Evolutionary conservation across 2,329 filamentous ascomycete species (phyloP), one percentile per base, ranked within the genome.

Genomic region (Stagonosporopsis cucurbitacearum): DNA sequence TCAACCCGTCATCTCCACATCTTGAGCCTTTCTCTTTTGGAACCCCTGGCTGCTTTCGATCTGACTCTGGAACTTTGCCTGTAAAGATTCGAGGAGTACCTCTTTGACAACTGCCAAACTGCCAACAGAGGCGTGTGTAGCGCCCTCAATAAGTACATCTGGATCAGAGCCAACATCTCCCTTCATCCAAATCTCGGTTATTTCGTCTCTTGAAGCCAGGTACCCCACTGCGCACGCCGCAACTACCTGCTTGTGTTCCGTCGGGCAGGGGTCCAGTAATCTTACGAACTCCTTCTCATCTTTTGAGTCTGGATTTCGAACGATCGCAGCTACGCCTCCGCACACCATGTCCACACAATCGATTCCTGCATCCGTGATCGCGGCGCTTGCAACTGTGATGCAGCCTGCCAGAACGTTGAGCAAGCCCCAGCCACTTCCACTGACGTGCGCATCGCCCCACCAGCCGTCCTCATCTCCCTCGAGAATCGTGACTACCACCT

Each of bases 161-260:
- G 77, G 77, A 50, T 72, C 75, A 49, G 66, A 68, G 45, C 77
- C 80, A 62, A 73, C 75, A 70, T 88, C 82, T 17, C 95, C 94
- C 78, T 93, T 97, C 70, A 96, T 85, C 95, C 95, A 99, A 17
- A 98, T 77, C 71, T 96, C 93, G 8, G 94, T 97, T 47, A 98
- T 87, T 75, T 99, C 95, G 65, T 98, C 94, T 59, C 93, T 84
- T 20, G 83, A 84, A 47, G 92, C 90, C 63, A 98, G 82, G 75
- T 97, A 98, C 11, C 89, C 95, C 33, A 99, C 89, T 59, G 95
- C 92, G 76, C 92, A 96, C 43, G 91, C 91, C 11, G 93, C 92
- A 41, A 90, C 75, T 48, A 98, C 85, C 32, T 87, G 84, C 25
- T 85, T 80, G 72, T 96, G 91, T 71, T 97, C 92, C 6, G 88